phyloP scores from a whole-genome alignment of 352 stramenopile genomes.

The Blastocystis sp. region DNA sequence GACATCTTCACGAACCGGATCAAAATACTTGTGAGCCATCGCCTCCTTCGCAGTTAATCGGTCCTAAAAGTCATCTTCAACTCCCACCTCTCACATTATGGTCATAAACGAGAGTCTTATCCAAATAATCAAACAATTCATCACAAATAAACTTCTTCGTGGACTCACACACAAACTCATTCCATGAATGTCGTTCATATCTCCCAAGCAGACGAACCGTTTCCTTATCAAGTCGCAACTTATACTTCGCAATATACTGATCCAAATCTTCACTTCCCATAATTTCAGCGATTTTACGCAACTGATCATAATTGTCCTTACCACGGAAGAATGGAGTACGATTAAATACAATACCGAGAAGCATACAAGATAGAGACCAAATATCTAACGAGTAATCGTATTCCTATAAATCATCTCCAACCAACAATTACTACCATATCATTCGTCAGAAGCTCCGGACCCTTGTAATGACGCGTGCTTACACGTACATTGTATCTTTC shows the following conservation, averaged over 20 bases:
- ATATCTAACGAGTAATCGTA: slow-evolving; percentile 99
- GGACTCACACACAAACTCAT: slow-evolving; percentile 69
- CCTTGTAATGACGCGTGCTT: slow-evolving; percentile 97
- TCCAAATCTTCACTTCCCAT: slow-evolving; percentile 96
- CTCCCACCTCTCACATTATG: slow-evolving; percentile 57
- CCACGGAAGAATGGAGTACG: slow-evolving; percentile 99
- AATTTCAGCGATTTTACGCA: slow-evolving; percentile 96
- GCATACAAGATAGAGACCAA: slow-evolving; percentile 98
- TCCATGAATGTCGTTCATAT: slow-evolving; percentile 95
- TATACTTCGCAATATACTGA: slow-evolving; percentile 97
- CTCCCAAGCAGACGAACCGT: slow-evolving; percentile 84
- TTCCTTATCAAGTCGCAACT: slow-evolving; percentile 88
- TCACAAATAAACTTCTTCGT: slow-evolving; percentile 90
- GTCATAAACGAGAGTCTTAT: slow-evolving; percentile 79
- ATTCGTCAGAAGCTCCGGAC: slow-evolving; percentile 95
- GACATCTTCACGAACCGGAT: slow-evolving; percentile 78
- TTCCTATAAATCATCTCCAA: slow-evolving; percentile 87
- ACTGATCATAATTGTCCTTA: slow-evolving; percentile 98
- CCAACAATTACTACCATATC: slow-evolving; percentile 16
- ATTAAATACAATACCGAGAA: slow-evolving; percentile 83
- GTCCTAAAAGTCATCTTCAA: slow-evolving; percentile 27
- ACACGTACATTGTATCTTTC: slow-evolving; percentile 94
- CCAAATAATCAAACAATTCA: slow-evolving; percentile 92
- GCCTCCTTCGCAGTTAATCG: slow-evolving; percentile 92
- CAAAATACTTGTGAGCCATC: slow-evolving; percentile 96